Evolutionary conservation across 306 rosid species (phyloP), one percentile per base, ranked within the genome.

Genomic region (Quercus robur): DNA sequence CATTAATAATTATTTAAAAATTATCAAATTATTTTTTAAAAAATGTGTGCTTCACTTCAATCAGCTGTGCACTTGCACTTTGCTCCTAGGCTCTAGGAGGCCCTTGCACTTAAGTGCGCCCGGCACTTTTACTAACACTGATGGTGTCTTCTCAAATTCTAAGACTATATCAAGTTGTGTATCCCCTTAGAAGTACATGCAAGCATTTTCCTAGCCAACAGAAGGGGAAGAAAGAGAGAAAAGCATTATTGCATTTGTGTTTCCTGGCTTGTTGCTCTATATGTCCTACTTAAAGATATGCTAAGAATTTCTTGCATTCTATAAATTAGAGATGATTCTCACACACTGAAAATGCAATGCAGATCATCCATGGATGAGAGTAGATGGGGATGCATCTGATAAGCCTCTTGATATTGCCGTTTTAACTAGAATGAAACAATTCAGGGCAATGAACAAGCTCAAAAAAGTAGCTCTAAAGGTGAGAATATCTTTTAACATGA

Each of bases 341-440:
- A 46, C 71, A 63, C 23, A 31, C 77, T 75, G 54, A 58, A 63
- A 75, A 21, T 79, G 75, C 23, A 69, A 62, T 89, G 85, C 90
- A 95, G 99, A 89, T 84, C 99, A 95, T 87, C 97, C 99, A 64
- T 95, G 99, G 99, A 85, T 95, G 97, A 89, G 91, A 87, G 98
- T 81, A 85, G 98, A 95, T 79, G 98, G 98, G 31, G 91, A 82
- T 74, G 97, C 97, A 86, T 85, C 98, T 49, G 97, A 94, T 84
- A 87, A 91, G 85, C 98, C 98, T 76, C 95, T 94, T 84, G 98
- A 94, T 85, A 86, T 88, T 88, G 94, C 97, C 73, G 98, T 94
- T 78, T 85, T 94, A 80, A 76, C 90, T 68, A 91, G 98, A 91
- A 91, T 94, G 94, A 94, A 94, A 71, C 98, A 94, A 88, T 94